Percentiles rank a stretch among this genome's conserved stretches.
These are phyloP conservation scores for Suillus brevipes DNA, from an alignment of 768 basidiomycete genomes.

Conservation along the genomic window DNA sequence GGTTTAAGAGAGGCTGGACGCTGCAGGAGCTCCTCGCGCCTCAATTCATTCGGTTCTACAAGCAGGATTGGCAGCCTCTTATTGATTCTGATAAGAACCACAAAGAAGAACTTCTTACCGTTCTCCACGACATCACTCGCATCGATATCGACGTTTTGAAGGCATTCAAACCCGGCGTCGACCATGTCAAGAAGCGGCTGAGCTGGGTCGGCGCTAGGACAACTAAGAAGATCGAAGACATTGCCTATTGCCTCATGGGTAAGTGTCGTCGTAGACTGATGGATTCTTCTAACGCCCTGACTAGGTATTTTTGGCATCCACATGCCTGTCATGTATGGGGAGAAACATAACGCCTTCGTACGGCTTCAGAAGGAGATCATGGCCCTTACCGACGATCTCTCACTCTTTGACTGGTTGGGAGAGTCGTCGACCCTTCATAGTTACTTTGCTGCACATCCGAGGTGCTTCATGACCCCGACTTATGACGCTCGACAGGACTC, in stretches of 20 bases:
- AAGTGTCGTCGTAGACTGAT: neutral
- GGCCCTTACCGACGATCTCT: conserved; percentile 21
- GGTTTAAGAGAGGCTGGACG: conserved; percentile 25
- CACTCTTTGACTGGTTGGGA: conserved; percentile 28
- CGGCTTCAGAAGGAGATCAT: conserved; percentile 31
- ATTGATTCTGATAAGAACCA: conserved; percentile 4
- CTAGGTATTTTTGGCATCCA: conserved; percentile 27
- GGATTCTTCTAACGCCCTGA: conserved; percentile 9
- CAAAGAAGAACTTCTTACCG: neutral
- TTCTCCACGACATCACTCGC: conserved; percentile 6
- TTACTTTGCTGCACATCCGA: conserved; percentile 24
- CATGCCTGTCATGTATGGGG: conserved; percentile 32
- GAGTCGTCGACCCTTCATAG: conserved; percentile 26
- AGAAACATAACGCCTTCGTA: conserved; percentile 25
- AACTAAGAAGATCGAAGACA: conserved; percentile 18
- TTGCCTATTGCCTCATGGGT: conserved; percentile 11
- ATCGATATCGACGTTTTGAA: conserved; percentile 24
- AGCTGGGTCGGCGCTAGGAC: conserved; percentile 29
- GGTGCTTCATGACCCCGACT: conserved; percentile 17
- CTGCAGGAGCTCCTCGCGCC: conserved; percentile 32
- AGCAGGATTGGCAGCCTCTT: conserved; percentile 22
- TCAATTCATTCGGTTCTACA: conserved; percentile 24
- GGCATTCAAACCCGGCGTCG: conserved; percentile 26
- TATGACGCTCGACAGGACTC: neutral
- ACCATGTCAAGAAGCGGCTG: conserved; percentile 26